A percentile compares a stretch with the other conserved stretches of the same genome.
Evolutionary conservation across 2,329 filamentous ascomycete species (phyloP).

Genomic region (Aureobasidium subglaciale): DNA sequence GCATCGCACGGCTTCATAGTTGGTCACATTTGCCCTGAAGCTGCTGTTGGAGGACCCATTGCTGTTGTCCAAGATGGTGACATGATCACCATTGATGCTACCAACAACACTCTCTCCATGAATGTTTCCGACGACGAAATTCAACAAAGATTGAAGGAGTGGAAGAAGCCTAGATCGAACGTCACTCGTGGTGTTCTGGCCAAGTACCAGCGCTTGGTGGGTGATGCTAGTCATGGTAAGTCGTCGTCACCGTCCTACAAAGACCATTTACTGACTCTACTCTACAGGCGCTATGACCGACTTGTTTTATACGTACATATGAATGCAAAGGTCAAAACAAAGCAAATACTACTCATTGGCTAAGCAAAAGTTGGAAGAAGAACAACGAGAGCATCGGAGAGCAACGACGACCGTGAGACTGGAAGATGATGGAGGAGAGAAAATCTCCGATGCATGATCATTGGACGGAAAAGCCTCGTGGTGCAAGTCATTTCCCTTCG

Average conservation of each 20-base stretch:
- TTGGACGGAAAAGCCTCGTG: background rate
- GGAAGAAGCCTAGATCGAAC: slow-evolving; percentile 63
- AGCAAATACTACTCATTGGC: background rate
- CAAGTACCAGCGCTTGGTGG: slow-evolving; percentile 82
- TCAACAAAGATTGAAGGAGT: slow-evolving; percentile 52
- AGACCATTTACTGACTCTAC: background rate
- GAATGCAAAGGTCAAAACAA: background rate
- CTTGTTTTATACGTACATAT: slow-evolving; percentile 43
- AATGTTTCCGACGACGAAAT: slow-evolving; percentile 67
- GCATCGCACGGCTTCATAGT: slow-evolving; percentile 83
- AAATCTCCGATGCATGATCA: background rate
- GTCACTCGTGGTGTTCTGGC: slow-evolving; percentile 79
- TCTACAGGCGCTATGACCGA: slow-evolving; percentile 64
- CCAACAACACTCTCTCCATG: slow-evolving; percentile 65
- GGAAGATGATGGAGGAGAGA: too few relatives aligned
- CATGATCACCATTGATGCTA: slow-evolving; percentile 72
- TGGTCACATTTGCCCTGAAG: slow-evolving; percentile 81
- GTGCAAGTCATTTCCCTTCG: background rate
- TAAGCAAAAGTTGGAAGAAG: background rate
- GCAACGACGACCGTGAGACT: background rate
- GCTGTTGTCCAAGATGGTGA: slow-evolving; percentile 77
- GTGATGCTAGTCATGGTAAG: slow-evolving; percentile 77
- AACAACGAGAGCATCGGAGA: background rate
- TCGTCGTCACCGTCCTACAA: background rate
- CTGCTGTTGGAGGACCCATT: slow-evolving; percentile 77